These are phyloP conservation scores for Phytophthora agathidicida DNA, from an alignment of 352 stramenopile species.

Conservation along the genomic window DNA sequence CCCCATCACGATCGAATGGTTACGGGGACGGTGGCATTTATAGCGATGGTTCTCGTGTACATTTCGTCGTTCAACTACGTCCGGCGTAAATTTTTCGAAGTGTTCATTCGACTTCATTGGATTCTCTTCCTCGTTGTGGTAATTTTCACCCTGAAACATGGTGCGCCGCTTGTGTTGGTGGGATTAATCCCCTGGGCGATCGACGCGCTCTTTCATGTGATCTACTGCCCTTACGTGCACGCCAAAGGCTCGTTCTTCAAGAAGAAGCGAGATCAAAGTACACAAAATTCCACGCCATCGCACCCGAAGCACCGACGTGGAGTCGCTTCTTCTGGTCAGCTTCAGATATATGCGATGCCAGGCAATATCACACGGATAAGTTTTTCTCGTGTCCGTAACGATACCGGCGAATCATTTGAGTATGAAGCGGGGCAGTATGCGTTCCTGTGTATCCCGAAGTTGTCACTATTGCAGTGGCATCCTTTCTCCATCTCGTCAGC, in stretches of 20 bases:
- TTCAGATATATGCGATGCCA: slow-evolving; percentile 5
- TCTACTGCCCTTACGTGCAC: slow-evolving; percentile 8
- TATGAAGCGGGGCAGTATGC: slow-evolving; percentile 58
- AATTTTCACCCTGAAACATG: slow-evolving; percentile 37
- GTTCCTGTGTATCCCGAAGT: slow-evolving; percentile 68
- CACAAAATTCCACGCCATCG: not conserved
- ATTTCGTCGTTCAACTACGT: slow-evolving; percentile 33
- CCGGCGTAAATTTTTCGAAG: slow-evolving; percentile 45
- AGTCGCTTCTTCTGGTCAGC: slow-evolving; percentile 13
- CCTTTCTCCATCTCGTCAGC: slow-evolving; percentile 80
- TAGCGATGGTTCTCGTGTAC: slow-evolving; percentile 26
- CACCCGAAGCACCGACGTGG: slow-evolving; percentile 9
- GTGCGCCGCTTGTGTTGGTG: slow-evolving; percentile 27
- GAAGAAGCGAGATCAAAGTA: not conserved
- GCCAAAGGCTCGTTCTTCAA: slow-evolving; percentile 10
- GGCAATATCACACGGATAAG: slow-evolving; percentile 32
- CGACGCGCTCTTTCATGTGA: slow-evolving; percentile 37
- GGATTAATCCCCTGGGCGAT: slow-evolving; percentile 27
- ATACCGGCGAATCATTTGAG: slow-evolving; percentile 29
- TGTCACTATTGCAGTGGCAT: slow-evolving; percentile 76
- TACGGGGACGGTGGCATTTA: slow-evolving; percentile 24
- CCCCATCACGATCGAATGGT: slow-evolving; percentile 7
- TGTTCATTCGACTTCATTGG: slow-evolving; percentile 49
- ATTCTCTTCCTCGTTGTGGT: slow-evolving; percentile 45
- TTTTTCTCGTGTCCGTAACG: slow-evolving; percentile 31